Conservation (phyloP, 441 rosid genomes). For the Brassica balearica region DNA sequence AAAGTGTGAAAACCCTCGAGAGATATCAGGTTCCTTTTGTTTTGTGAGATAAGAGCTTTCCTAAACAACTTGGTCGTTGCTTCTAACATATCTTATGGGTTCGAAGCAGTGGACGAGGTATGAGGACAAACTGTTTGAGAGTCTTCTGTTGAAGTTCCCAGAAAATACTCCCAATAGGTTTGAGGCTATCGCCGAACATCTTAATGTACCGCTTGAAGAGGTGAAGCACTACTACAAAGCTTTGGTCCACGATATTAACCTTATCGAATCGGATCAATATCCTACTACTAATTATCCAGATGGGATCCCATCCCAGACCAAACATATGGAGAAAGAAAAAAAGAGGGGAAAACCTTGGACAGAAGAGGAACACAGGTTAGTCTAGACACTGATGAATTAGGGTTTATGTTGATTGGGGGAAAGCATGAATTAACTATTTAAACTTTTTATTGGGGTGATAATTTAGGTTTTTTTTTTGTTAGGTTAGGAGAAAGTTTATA, state of each 20-base stretch:
- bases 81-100: not conserved
- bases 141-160: constrained; percentile 48
- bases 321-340: constrained; percentile 13
- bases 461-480: not conserved
- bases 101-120: constrained; percentile 47
- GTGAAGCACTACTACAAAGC: constrained; percentile 56
- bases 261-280: constrained; percentile 55
- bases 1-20: not conserved
- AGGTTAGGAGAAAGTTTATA: not conserved
- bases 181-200: constrained; percentile 44
- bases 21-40: not conserved
- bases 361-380: constrained; percentile 7
- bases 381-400: not conserved
- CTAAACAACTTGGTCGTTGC: not conserved
- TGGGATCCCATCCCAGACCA: constrained; percentile 9
- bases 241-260: constrained; percentile 53
- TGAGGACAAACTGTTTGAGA: constrained; percentile 70
- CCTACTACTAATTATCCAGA: constrained; percentile 13
- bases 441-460: not conserved
- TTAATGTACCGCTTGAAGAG: constrained; percentile 47
- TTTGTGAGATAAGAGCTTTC: constrained; percentile 47
- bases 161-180: constrained; percentile 54
- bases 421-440: not conserved
- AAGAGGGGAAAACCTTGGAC: constrained; percentile 5
- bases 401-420: not conserved